Evolutionary conservation across 2,329 filamentous ascomycete species (phyloP), one percentile per base, ranked within the genome.

Genomic region (Penicillium sp.): DNA sequence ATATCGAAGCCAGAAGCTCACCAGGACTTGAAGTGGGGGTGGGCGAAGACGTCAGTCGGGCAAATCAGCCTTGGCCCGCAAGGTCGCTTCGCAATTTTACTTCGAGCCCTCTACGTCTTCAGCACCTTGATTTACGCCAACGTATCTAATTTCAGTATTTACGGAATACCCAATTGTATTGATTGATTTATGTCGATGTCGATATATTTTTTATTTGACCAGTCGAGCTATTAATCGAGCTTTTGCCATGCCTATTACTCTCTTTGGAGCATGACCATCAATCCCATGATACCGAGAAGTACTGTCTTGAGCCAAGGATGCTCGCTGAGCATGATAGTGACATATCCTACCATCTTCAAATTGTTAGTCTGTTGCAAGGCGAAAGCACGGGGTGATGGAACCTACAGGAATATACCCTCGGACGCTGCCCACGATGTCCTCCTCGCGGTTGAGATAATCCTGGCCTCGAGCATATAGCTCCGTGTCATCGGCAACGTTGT

Each of bases 231-330:
- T 42, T 18, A 10, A 46, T 36, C 36, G 10, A 35, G 33, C 27
- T 46, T 44, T 38, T 47, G 27, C 47, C 28, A 52, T 20, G 48
- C 28, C 44, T 50, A 53, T 65, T 77, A 96, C 77, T 99, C 94
- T 66, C 92, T 79, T 72, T 99, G 94, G 63, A 99, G 71, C 43
- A 99, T 87, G 24, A 96, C 94, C 76, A 95, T 85, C 64, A 96
- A 71, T 1, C 92, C 94, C 94, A 99, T 99, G 45, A 96, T 81
- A 1, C 90, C 92, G 66, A 99, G 73, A 86, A 97, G 89, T 24
- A 86, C 92, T 39, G 90, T 95, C 82, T 99, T 99, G 63, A 97
- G 72, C 92, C 92, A 97, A 5, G 94, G 94, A 69, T 99, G 87
- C 72, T 99, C 94, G 57, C 89, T 94, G 56, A 99, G 79, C 72